phyloP scores from a whole-genome alignment of 1,139 yeast species.

The Sugiyamaella xylanicola region DNA sequence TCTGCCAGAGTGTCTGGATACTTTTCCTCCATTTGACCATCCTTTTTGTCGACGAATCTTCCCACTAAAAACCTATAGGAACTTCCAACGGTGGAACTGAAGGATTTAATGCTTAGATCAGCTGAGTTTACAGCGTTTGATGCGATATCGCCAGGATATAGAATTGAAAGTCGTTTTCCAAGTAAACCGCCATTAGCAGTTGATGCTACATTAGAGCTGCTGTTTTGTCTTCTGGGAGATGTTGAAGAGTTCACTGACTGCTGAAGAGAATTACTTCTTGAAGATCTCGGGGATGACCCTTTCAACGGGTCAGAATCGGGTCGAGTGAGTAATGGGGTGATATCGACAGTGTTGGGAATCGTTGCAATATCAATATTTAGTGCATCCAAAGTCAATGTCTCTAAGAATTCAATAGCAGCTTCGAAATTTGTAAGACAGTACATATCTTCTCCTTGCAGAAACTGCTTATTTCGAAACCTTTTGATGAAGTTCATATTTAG shows the following conservation, averaged over 20 bases:
- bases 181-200: constrained; percentile 14
- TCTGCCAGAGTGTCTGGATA: constrained; percentile 37
- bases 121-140: constrained; percentile 36
- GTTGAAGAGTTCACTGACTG: constrained; percentile 19
- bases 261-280: constrained; percentile 29
- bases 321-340: constrained; percentile 28
- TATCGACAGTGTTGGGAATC: constrained; percentile 33
- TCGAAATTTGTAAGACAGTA: constrained; percentile 66
- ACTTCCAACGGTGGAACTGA: constrained; percentile 40
- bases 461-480: constrained; percentile 54
- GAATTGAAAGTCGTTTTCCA: constrained; percentile 25
- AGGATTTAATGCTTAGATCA: constrained; percentile 39
- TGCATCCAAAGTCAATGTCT: constrained; percentile 49
- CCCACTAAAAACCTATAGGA: constrained; percentile 42
- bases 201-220: constrained; percentile 10
- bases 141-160: constrained; percentile 36
- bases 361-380: constrained; percentile 35
- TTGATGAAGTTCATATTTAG: constrained; percentile 57
- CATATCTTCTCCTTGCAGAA: constrained; percentile 53
- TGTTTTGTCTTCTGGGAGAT: constrained; percentile 18
- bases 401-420: constrained; percentile 61
- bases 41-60: constrained; percentile 31
- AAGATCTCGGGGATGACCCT: constrained; percentile 23
- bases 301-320: constrained; percentile 28
- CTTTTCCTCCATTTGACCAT: constrained; percentile 23